Evolutionary conservation across 2,329 filamentous ascomycete species (phyloP).

Genomic region (Aspergillus fumigatiaffinis): DNA sequence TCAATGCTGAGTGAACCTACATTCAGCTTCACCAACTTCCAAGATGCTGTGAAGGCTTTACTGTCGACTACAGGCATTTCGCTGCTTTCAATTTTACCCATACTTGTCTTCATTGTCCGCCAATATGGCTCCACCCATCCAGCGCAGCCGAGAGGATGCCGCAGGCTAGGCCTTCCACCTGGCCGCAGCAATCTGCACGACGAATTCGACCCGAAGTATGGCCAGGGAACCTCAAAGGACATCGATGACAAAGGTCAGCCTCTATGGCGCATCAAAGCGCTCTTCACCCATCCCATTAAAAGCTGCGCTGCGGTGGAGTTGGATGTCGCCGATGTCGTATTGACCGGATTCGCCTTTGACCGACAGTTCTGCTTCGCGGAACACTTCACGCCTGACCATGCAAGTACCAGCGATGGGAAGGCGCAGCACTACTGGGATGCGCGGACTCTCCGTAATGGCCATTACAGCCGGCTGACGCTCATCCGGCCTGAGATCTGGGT

Average conservation of each 20-base stretch:
- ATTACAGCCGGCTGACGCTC: slow-evolving; percentile 62
- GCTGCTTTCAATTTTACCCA: slow-evolving; percentile 6
- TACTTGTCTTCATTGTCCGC: slow-evolving; percentile 4
- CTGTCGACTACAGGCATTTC: background rate
- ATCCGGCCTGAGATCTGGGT: slow-evolving; percentile 62
- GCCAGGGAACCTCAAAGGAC: slow-evolving; percentile 27
- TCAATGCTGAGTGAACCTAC: background rate
- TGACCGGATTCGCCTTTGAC: slow-evolving; percentile 72
- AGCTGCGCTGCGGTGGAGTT: slow-evolving; percentile 76
- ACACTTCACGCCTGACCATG: slow-evolving; percentile 35
- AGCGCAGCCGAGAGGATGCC: slow-evolving; percentile 45
- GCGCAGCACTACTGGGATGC: slow-evolving; percentile 41
- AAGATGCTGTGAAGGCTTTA: slow-evolving; percentile 1
- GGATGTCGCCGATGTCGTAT: slow-evolving; percentile 58
- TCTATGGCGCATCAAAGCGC: slow-evolving; percentile 57
- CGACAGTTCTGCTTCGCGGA: slow-evolving; percentile 80
- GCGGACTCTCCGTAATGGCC: slow-evolving; percentile 42
- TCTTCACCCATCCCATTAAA: slow-evolving; percentile 80
- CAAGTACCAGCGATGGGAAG: background rate
- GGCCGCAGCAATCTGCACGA: slow-evolving; percentile 52
- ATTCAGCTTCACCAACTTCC: background rate
- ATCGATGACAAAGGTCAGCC: slow-evolving; percentile 32
- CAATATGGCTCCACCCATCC: slow-evolving; percentile 2
- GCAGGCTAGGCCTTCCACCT: slow-evolving; percentile 47
- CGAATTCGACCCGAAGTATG: slow-evolving; percentile 53